Percentiles rank a stretch among this genome's conserved stretches.
phyloP scores from a whole-genome alignment of 2,329 filamentous ascomycete species.

The Pyrenochaeta sp. region DNA sequence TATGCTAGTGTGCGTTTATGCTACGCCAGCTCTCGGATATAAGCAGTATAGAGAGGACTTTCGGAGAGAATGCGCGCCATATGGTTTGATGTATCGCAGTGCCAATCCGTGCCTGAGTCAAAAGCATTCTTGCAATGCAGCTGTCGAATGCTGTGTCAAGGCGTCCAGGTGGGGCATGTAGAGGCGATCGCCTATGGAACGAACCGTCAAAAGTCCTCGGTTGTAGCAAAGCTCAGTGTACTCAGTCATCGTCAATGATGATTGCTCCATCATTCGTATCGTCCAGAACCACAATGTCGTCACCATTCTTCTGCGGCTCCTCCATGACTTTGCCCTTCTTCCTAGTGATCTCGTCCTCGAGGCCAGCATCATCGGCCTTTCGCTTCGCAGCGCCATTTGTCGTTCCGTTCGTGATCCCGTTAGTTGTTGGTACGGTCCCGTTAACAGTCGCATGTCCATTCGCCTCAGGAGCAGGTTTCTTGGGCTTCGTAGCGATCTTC shows the following conservation, averaged over 20 bases:
- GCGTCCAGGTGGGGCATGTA: background rate
- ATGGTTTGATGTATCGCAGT: background rate
- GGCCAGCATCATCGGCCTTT: slow-evolving; percentile 52
- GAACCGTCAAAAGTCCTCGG: background rate
- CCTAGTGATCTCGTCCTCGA: slow-evolving; percentile 45
- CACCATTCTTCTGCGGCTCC: slow-evolving; percentile 24
- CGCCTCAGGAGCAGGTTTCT: slow-evolving; percentile 34
- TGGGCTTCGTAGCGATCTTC: slow-evolving; percentile 59
- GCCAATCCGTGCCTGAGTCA: no score
- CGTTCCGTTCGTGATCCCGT: slow-evolving; percentile 38
- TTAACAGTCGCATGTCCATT: slow-evolving; percentile 37
- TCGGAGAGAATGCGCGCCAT: background rate
- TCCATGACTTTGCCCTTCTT: slow-evolving; percentile 54
- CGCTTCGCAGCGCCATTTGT: slow-evolving; percentile 49
- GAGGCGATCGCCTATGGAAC: background rate
- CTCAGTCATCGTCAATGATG: slow-evolving; percentile 45
- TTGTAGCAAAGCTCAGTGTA: background rate
- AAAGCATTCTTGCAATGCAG: no score
- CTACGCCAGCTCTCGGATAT: background rate
- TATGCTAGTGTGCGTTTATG: slow-evolving; percentile 1
- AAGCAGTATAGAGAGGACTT: background rate
- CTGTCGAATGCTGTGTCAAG: no score
- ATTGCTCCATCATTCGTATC: slow-evolving; percentile 48
- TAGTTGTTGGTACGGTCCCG: slow-evolving; percentile 21
- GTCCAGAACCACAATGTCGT: slow-evolving; percentile 47